Percentiles rank a stretch among this genome's conserved stretches.
Evolutionary conservation across 202 grass and related monocot genomes (phyloP).

Genomic region (Carex arenaria): DNA sequence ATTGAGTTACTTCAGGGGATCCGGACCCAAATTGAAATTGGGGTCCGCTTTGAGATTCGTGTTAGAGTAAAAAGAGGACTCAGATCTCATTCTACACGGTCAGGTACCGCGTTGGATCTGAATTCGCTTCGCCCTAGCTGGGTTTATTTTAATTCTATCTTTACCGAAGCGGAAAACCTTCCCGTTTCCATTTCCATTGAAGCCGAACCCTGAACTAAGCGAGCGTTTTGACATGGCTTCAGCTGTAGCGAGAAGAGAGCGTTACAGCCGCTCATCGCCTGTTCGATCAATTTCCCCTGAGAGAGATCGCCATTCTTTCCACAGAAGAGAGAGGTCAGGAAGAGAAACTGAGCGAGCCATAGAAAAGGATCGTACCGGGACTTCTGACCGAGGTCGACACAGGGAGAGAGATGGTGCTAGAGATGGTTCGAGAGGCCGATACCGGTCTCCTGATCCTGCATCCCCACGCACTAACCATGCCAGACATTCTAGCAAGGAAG

Average conservation of each 20-base stretch:
- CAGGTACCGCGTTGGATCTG: no score
- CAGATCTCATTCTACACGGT: no score
- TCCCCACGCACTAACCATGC: neutral
- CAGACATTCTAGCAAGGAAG: neutral
- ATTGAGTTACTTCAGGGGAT: no score
- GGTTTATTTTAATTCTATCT: no score
- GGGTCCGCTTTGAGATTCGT: no score
- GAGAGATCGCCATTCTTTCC: constrained; percentile 6
- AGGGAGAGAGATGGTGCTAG: neutral
- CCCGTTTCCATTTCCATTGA: no score
- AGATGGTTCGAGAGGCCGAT: neutral
- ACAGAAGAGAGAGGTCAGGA: constrained; percentile 9
- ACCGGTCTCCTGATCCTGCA: neutral
- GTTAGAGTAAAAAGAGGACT: no score
- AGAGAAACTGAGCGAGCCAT: neutral
- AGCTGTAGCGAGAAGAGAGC: constrained; percentile 17
- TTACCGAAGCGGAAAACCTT: no score
- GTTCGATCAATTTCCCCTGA: constrained; percentile 23
- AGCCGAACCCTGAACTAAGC: neutral
- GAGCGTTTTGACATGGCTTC: constrained; percentile 1
- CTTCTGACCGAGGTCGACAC: neutral
- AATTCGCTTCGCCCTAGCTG: no score
- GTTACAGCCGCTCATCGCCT: neutral
- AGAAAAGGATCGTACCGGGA: neutral
- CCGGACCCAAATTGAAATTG: no score